These are phyloP conservation scores for Boletus sp. DNA, from an alignment of 768 basidiomycete genomes.

Conservation along the genomic window DNA sequence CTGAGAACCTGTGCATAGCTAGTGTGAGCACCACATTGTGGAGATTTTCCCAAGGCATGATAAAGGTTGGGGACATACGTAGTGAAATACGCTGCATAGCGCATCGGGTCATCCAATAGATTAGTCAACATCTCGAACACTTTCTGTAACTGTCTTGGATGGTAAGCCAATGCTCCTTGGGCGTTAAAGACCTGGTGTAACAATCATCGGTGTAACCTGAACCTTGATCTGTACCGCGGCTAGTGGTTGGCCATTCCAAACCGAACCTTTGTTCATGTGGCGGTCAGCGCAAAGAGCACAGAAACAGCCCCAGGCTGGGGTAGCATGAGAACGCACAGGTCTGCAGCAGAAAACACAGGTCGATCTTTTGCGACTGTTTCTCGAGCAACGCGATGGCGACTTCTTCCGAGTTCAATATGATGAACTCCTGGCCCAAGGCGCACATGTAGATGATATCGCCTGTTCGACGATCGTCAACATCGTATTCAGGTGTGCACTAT, in stretches of 20 bases:
- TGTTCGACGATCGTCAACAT: no score
- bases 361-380: constrained; percentile 43
- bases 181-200: constrained; percentile 15
- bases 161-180: no score
- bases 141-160: no score
- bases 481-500: no score
- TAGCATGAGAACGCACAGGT: constrained; percentile 1
- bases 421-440: constrained; percentile 44
- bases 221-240: constrained; percentile 16
- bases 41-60: no score
- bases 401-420: constrained; percentile 49
- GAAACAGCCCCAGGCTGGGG: no score
- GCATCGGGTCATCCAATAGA: background rate
- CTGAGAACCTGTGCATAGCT: no score
- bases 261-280: constrained; percentile 8
- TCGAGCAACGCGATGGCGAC: constrained; percentile 50
- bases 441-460: background rate
- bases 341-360: background rate
- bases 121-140: no score
- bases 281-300: no score
- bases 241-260: constrained; percentile 8
- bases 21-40: no score
- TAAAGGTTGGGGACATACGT: no score
- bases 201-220: constrained; percentile 11
- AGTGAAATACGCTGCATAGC: background rate